Evolutionary conservation across 768 basidiomycete species (phyloP), one percentile per base, ranked within the genome.

Genomic region (Lactarius hengduanensis): DNA sequence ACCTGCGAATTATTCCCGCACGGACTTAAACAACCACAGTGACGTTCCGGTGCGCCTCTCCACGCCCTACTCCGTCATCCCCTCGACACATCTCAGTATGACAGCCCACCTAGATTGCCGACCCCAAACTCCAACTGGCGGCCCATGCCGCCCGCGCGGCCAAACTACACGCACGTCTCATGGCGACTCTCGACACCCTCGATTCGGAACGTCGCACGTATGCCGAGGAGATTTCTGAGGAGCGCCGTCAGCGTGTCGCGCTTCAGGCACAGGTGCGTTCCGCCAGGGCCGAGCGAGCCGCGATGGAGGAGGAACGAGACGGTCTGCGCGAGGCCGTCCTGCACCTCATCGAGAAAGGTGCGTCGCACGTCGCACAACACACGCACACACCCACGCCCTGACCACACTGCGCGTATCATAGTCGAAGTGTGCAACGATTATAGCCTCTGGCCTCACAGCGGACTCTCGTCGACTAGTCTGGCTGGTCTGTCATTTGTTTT

Each of bases 301-400:
- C 69, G 70, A 71, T 77, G 6, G 82, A 86, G 72, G 70, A 72
- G 2, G 84, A 88, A 69, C 76, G 74, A 63, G 83, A 87, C 71
- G 83, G 85, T 62, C 70, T 87, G 71, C 78, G 81, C 68, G 83
- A 85, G 53, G 83, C 81, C 7, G 83, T 88, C 1, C 69, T 79
- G 58, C 73, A 80, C 59, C 72, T 88, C 47, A 79, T 85, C n/a
- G 79, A 85, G 73, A 86, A 84, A 84, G 83, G 87, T 87, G 70
- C 47, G 83, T 76, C 22, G 30, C 20, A 40, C 34, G 5, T 47
- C 13, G 18, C 36, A 53, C 36, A 9, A 22, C 38, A 50, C 36
- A 36, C 53, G 30, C 28, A 53, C 34, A n/a, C 9, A 26, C 15
- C 53, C 55, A 15, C 32, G 7, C 7, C 32, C 32, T 32, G 32